These are phyloP conservation scores for Rosa rugosa DNA, from an alignment of 306 rosid genomes.

Conservation along the genomic window DNA sequence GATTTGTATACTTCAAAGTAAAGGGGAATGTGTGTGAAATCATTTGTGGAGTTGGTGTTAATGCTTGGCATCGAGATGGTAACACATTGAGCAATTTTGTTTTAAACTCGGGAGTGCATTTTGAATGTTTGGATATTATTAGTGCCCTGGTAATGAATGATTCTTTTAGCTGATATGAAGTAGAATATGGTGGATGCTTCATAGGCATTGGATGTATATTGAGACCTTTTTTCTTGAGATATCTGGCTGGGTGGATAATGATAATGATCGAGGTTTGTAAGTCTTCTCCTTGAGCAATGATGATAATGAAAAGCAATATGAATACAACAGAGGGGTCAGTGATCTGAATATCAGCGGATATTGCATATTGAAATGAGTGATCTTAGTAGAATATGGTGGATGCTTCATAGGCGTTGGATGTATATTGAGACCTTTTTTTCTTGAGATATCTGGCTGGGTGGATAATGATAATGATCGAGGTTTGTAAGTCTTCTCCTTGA, in stretches of 20 bases:
- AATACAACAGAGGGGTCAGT: not conserved
- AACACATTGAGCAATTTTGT: no score
- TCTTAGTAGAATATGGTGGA: not conserved
- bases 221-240: no score
- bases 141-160: no score
- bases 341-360: not conserved
- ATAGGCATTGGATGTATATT: no score
- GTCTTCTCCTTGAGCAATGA: not conserved
- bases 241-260: not conserved
- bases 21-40: not conserved
- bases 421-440: no score
- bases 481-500: not conserved
- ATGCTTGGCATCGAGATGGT: no score
- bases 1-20: no score
- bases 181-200: no score
- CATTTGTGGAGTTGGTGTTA: not conserved
- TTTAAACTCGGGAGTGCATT: no score
- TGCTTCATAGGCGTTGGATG: no score
- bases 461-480: not conserved
- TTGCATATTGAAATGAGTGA: constrained; percentile 3
- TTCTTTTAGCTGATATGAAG: no score
- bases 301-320: not conserved
- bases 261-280: not conserved
- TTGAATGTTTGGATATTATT: no score
- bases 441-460: not conserved